Evolutionary conservation across 2,329 filamentous ascomycete species (phyloP).

Genomic region (Penicillium expansum): DNA sequence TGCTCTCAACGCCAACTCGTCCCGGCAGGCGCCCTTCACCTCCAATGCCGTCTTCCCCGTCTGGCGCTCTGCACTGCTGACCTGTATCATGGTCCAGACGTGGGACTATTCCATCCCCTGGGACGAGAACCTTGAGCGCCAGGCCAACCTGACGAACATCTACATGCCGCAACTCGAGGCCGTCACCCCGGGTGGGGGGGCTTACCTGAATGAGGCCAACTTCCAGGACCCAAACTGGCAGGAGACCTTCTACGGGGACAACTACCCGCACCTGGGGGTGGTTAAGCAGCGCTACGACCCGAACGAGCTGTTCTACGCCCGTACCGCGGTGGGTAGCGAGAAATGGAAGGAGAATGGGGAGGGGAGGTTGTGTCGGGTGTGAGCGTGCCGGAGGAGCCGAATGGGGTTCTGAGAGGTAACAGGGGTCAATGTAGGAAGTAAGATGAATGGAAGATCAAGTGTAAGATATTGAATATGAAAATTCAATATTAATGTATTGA

Average conservation of each 20-base stretch:
- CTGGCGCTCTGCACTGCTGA: not conserved
- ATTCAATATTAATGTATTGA: no score
- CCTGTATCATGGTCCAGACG: not conserved
- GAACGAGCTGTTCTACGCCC: slow-evolving; percentile 1
- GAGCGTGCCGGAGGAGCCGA: not conserved
- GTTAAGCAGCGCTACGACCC: slow-evolving; percentile 5
- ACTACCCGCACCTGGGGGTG: not conserved
- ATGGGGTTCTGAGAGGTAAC: no score
- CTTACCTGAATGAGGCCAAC: not conserved
- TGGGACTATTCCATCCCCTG: not conserved
- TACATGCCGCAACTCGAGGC: not conserved
- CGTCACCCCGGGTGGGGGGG: not conserved
- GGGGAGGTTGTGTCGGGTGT: not conserved
- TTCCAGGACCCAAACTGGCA: not conserved
- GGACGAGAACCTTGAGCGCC: not conserved
- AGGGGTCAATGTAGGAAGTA: no score
- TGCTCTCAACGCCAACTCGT: not conserved
- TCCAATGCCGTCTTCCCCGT: not conserved
- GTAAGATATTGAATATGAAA: no score
- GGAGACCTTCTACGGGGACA: not conserved
- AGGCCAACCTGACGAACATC: not conserved
- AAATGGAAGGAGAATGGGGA: slow-evolving; percentile 1
- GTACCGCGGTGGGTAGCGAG: slow-evolving; percentile 3
- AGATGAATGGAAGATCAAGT: no score
- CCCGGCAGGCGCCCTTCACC: not conserved